Evolutionary conservation across 257 asterid species (phyloP).

Genomic region (Solanum paucissectum): DNA sequence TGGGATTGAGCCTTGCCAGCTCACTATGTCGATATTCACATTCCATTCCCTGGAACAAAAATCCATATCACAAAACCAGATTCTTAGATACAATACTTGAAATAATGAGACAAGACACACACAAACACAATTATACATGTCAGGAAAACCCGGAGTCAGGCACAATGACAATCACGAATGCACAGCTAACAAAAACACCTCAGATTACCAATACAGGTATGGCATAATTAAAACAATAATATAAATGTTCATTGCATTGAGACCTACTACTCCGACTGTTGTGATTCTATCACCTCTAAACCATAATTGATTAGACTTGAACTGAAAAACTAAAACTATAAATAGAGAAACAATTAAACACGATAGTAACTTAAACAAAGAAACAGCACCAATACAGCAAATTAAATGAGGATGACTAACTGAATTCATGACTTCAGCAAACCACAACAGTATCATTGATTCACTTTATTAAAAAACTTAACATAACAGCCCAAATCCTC

Average conservation of each 20-base stretch:
- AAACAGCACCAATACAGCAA: neutral
- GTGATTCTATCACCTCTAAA: neutral
- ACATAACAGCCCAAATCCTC: neutral
- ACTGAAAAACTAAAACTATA: neutral
- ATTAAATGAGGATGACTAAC: neutral
- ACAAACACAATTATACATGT: neutral
- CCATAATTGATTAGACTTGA: neutral
- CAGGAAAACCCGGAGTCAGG: neutral
- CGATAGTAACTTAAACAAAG: neutral
- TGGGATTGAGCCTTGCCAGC: constrained; percentile 34
- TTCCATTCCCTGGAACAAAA: constrained; percentile 22
- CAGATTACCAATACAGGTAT: neutral
- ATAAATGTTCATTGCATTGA: neutral
- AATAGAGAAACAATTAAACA: neutral
- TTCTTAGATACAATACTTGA: neutral
- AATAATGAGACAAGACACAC: neutral
- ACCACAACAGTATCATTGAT: neutral
- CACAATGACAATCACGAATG: neutral
- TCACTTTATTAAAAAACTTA: neutral
- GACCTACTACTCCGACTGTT: neutral
- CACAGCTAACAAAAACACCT: neutral
- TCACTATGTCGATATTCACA: constrained; percentile 40
- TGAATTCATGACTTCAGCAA: neutral
- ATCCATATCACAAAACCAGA: neutral
- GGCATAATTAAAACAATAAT: neutral